Conservation (phyloP, 257 asterid species). For the Solanum raphanifolium region DNA sequence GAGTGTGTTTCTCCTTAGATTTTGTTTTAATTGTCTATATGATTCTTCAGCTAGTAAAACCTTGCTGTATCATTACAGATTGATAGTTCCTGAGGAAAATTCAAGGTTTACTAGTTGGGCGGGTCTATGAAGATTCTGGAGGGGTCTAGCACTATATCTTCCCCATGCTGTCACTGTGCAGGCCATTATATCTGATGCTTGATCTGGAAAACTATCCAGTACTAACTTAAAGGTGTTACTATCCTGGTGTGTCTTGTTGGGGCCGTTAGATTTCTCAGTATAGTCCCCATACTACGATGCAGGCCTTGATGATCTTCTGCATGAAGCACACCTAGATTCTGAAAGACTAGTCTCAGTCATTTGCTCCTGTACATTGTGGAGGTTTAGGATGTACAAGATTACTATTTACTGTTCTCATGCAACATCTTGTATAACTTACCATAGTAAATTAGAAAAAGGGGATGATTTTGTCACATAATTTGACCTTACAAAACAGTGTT, state of each 20-base stretch:
- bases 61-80: not conserved
- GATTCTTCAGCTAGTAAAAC: not conserved
- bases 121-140: not conserved
- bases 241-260: not conserved
- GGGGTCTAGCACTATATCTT: no score
- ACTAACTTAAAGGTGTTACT: not conserved
- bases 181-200: not conserved
- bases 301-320: not conserved
- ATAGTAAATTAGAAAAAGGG: not conserved
- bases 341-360: not conserved
- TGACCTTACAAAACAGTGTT: not conserved
- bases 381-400: not conserved
- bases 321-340: not conserved
- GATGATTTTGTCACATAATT: not conserved
- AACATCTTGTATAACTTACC: not conserved
- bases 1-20: not conserved
- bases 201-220: not conserved
- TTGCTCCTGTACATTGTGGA: slow-evolving; percentile 1
- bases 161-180: not conserved
- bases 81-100: not conserved
- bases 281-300: not conserved
- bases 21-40: not conserved
- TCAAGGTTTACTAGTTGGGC: not conserved
- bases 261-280: not conserved
- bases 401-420: not conserved